Percentiles rank a stretch among this genome's conserved stretches.
Evolutionary conservation across 2,329 filamentous ascomycete genomes (phyloP).

Genomic region (Chrysosporium queenslandicum): DNA sequence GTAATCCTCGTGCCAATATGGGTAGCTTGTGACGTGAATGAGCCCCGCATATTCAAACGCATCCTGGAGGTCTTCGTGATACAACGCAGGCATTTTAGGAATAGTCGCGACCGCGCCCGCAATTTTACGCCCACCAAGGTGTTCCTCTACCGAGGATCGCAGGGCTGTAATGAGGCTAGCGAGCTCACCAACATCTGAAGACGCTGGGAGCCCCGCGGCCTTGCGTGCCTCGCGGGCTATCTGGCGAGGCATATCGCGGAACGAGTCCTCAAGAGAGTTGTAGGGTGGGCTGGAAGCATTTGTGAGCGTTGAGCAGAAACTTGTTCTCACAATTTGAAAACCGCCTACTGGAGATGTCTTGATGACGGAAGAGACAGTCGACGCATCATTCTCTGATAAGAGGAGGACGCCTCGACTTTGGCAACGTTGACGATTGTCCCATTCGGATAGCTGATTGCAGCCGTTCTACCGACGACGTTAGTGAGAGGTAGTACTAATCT

Average conservation of each 20-base stretch:
- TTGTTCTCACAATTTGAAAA: background rate
- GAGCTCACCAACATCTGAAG: too few species aligned
- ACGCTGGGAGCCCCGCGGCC: too few species aligned
- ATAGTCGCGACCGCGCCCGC: background rate
- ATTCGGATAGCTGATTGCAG: background rate
- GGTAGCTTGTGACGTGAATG: slow-evolving; percentile 1
- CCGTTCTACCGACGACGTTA: background rate
- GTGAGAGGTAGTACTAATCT: background rate
- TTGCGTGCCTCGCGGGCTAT: background rate
- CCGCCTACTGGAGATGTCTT: background rate
- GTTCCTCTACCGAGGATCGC: too few species aligned
- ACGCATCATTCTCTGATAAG: background rate
- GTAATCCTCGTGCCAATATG: background rate
- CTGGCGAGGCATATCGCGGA: background rate
- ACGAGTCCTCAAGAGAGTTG: background rate
- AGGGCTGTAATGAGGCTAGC: background rate
- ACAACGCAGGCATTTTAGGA: background rate
- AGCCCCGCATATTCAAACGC: background rate
- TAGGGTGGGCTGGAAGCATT: background rate
- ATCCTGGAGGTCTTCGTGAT: background rate
- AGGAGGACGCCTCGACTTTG: background rate
- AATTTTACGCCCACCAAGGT: background rate
- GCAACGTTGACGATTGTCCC: slow-evolving; percentile 1
- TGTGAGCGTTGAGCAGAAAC: background rate
- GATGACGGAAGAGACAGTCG: background rate